Evolutionary conservation across 345 rosid genomes (phyloP).

Genomic region (Lepidium didymum): DNA sequence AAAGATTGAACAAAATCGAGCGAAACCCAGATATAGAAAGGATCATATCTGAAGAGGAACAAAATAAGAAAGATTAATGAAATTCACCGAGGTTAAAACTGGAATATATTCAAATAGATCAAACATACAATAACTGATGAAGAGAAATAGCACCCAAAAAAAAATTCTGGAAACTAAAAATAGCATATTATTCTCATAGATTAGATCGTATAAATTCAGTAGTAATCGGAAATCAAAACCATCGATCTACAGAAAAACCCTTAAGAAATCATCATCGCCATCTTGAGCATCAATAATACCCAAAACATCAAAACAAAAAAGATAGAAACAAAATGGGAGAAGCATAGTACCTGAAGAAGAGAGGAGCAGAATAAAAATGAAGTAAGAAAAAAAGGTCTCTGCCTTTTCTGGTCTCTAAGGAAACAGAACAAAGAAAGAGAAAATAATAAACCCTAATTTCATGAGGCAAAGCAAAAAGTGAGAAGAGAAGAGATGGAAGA

Average conservation of each 20-base stretch:
- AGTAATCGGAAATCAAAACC: background rate
- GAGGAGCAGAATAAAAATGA: background rate
- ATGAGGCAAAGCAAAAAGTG: background rate
- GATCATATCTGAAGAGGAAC: background rate
- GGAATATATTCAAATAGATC: background rate
- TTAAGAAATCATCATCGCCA: background rate
- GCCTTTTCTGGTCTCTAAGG: background rate
- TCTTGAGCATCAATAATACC: background rate
- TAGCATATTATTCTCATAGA: background rate
- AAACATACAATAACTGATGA: background rate
- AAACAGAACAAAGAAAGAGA: background rate
- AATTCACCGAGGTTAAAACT: background rate
- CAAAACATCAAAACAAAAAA: background rate
- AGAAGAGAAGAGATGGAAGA: conserved; percentile 1
- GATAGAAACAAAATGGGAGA: background rate
- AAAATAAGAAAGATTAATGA: conserved; percentile 3
- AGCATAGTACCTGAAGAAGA: conserved; percentile 16
- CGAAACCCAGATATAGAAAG: conserved; percentile 1
- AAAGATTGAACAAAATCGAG: background rate
- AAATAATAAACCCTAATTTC: conserved; percentile 26
- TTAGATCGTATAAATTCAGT: conserved; percentile 5
- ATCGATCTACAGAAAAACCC: background rate
- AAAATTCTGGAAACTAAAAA: background rate
- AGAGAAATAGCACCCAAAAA: background rate
- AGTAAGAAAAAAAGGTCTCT: background rate